These are phyloP conservation scores for Phaeosphaeriaceae sp. DNA, from an alignment of 2,329 filamentous ascomycete genomes.

Conservation along the genomic window DNA sequence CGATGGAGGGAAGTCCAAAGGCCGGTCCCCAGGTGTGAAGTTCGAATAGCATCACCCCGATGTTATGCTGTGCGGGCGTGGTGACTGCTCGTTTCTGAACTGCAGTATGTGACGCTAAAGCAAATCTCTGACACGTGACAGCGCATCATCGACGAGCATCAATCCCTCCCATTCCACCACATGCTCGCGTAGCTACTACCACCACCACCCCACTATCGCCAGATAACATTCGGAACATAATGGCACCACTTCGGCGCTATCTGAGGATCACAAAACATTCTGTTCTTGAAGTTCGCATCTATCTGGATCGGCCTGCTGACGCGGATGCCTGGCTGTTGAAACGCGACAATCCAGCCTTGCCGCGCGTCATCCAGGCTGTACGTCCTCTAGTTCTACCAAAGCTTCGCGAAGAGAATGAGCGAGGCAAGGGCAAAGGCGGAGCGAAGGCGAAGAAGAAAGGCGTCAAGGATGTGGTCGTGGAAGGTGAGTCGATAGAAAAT, in stretches of 20 bases:
- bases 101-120: background rate
- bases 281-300: constrained; percentile 95
- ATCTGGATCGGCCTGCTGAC: constrained; percentile 88
- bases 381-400: constrained; percentile 89
- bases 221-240: constrained; percentile 45
- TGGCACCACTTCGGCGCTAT: constrained; percentile 90
- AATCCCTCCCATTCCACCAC: background rate
- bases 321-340: constrained; percentile 84
- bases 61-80: background rate
- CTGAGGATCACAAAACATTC: constrained; percentile 91
- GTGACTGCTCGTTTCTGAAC: background rate
- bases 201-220: constrained; percentile 1
- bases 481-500: constrained; percentile 64
- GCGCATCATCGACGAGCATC: constrained; percentile 17
- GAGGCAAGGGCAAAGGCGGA: constrained; percentile 66
- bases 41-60: constrained; percentile 65
- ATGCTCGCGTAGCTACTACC: background rate
- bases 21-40: constrained; percentile 91
- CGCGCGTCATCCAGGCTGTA: constrained; percentile 83
- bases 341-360: constrained; percentile 75
- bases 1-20: constrained; percentile 87
- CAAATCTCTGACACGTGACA: constrained; percentile 27
- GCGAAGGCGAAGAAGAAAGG: constrained; percentile 73
- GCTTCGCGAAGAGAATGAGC: constrained; percentile 80
- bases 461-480: constrained; percentile 85